Base-by-base conservation (phyloP, 108 stramenopile species). In the Nitzschia sp. region DNA sequence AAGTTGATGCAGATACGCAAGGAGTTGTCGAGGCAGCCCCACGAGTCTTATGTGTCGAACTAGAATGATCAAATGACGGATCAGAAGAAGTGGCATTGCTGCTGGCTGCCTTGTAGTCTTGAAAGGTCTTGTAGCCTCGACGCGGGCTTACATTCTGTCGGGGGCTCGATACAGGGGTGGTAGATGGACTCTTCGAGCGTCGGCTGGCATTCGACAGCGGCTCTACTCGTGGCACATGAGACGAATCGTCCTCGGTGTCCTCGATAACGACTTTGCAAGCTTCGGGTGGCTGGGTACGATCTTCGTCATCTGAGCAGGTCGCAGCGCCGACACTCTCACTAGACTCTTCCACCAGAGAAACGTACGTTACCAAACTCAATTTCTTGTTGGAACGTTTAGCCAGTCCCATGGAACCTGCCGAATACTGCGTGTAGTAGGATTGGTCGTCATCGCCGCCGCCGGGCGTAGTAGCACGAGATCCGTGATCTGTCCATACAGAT, bases 401-500 rank as follows among this genome's bases (percentile, higher is more conserved):
- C 38, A 62, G 26, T 11, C 61, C 61, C 61, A 62, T 62, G 23
- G 61, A 62, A n/a, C 61, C 61, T 13, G 31, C 61, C 18, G 61
- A 62, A 26, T 62, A 62, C n/a, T 62, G 61, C 23, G 38, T 62
- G 26, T 62, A 62, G 32, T 62, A 62, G 23, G 61, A 62, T 38
- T 62, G 61, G 6, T 62, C 38, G 5, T 62, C 61, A 46, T 62
- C 61, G 27, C 5, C 30, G 27, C 31, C 56, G 23, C 56, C 21
- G 5, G 27, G 49, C 13, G 13, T 51, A n/a, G 4, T 19, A 21
- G 19, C 49, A n/a, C n/a, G n/a, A n/a, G n/a, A n/a, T n/a, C n/a
- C n/a, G n/a, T n/a, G n/a, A n/a, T n/a, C n/a, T 19, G 56, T 57
- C 27, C 29, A 57, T 2, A 57, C 56, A 5, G 56, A 57, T 30